A percentile compares a stretch with the other conserved stretches of the same genome.
phyloP scores from a whole-genome alignment of 164 flowering plant genomes.

The Nymphaea colorata region DNA sequence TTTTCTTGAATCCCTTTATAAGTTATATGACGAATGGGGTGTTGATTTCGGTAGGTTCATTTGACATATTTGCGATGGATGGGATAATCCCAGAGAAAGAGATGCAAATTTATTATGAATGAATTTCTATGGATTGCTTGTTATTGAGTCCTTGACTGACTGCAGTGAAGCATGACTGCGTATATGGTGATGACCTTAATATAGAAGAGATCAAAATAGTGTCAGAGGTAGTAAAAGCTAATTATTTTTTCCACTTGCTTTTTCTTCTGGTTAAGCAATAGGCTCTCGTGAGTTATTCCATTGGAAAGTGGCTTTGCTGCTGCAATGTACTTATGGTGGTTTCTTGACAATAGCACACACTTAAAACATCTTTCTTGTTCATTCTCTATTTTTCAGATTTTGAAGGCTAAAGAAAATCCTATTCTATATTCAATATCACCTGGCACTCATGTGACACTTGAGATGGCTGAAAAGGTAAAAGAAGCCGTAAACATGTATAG shows the following conservation, averaged over 20 bases:
- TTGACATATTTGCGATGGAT: neutral
- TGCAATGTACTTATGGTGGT: too few relatives aligned
- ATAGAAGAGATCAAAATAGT: slow-evolving; percentile 54
- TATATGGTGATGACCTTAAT: slow-evolving; percentile 82
- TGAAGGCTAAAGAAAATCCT: slow-evolving; percentile 44
- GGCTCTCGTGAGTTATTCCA: too few relatives aligned
- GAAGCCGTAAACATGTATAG: slow-evolving; percentile 78
- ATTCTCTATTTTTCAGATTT: slow-evolving; percentile 27
- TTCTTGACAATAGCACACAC: too few relatives aligned
- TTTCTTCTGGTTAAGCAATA: too few relatives aligned
- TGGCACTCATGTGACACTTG: slow-evolving; percentile 74
- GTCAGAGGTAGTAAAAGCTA: slow-evolving; percentile 46
- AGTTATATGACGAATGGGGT: slow-evolving; percentile 1
- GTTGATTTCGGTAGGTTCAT: neutral
- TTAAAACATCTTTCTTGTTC: too few relatives aligned
- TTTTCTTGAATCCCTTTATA: neutral
- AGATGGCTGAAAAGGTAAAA: slow-evolving; percentile 53
- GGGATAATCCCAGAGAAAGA: neutral
- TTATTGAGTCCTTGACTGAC: slow-evolving; percentile 1
- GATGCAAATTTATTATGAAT: neutral
- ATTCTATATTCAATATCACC: slow-evolving; percentile 82
- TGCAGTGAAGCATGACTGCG: slow-evolving; percentile 91
- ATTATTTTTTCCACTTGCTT: too few relatives aligned
- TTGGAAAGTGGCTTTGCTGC: too few relatives aligned
- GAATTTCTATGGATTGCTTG: neutral